Evolutionary conservation across 2,329 filamentous ascomycete genomes (phyloP), one percentile per base, ranked within the genome.

Genomic region (Venturiaceae sp.): DNA sequence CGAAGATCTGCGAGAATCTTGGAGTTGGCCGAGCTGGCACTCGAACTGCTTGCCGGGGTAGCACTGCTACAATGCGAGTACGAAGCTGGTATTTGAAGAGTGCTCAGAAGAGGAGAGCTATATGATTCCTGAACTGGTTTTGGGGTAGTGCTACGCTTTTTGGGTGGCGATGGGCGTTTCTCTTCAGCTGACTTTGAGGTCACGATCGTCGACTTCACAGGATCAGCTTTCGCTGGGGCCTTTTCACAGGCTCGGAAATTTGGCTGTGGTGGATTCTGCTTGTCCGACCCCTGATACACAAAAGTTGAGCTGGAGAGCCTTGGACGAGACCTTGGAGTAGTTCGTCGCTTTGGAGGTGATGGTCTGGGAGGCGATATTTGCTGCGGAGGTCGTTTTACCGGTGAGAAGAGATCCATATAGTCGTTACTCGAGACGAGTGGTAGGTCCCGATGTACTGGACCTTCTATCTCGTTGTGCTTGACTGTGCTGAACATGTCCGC

Each of bases 361-460:
- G 39, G 58, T 39, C 36, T 39, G 47, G 37, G 28, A 36, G 53
- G 58, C n/a, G 59, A 52, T n/a, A 59, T 33, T 2, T 60, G 34
- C 36, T 30, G 19, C 26, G 11, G 34, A 9, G 34, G 14, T 44
- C 16, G 57, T 57, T 69, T 71, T 2, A 68, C 61, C 3, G 71
- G 68, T 0, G 71, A 71, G 61, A 74, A 72, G 7, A 74, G 62
- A 59, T 72, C 71, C 39, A 69, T 60, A 32, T 68, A 68, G 53
- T 56, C 14, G 55, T 60, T 26, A 54, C 16, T 2, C 44, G 34
- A 21, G 32, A 36, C 19, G 23, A 58, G 37, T 0, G 59, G 32
- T 13, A 56, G 33, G 55, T 37, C 39, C 3, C 32, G 39, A 23
- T 32, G 28, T 55, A 53, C 61, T 54, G 37, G 9, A 57, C 33